These are phyloP conservation scores for Capronia epimyces DNA, from an alignment of 2,329 filamentous ascomycete species.

Conservation along the genomic window DNA sequence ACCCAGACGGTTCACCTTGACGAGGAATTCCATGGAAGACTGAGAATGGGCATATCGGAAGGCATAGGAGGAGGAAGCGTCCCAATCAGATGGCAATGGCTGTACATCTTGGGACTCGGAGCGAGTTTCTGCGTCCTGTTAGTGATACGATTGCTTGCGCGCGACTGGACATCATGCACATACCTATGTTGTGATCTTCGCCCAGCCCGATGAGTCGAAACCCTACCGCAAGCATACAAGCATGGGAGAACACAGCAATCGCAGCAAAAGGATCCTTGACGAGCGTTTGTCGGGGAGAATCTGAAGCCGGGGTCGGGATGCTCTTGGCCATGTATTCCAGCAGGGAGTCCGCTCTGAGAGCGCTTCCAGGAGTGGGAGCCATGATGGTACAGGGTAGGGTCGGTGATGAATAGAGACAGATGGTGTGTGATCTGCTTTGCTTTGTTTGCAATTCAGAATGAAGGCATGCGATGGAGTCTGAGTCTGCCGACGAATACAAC, in stretches of 20 bases:
- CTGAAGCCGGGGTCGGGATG: constrained; percentile 27
- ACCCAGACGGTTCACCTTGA: constrained; percentile 77
- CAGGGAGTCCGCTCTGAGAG: constrained; percentile 26
- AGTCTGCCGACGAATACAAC: too few species aligned
- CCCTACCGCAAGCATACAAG: constrained; percentile 71
- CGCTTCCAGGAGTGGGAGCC: constrained; percentile 17
- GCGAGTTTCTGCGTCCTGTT: constrained; percentile 39
- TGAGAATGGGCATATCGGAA: constrained; percentile 85
- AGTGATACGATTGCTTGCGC: constrained; percentile 31
- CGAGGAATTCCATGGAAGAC: constrained; percentile 74
- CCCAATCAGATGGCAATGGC: constrained; percentile 73
- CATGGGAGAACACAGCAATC: constrained; percentile 76
- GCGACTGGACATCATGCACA: constrained; percentile 15
- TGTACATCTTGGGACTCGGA: constrained; percentile 53
- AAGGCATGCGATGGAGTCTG: too few species aligned
- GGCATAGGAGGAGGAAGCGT: constrained; percentile 63
- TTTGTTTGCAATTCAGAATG: too few species aligned
- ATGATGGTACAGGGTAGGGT: constrained; percentile 13
- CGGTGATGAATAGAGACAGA: neutral
- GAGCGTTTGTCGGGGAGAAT: constrained; percentile 14
- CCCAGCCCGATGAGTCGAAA: constrained; percentile 79
- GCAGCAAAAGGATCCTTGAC: constrained; percentile 63
- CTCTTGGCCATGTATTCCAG: constrained; percentile 29
- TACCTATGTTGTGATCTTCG: constrained; percentile 71
- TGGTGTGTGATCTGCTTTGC: neutral